Evolutionary conservation across 2,329 filamentous ascomycete species (phyloP), one percentile per base, ranked within the genome.

Genomic region (Emmonsiellopsis sp.): DNA sequence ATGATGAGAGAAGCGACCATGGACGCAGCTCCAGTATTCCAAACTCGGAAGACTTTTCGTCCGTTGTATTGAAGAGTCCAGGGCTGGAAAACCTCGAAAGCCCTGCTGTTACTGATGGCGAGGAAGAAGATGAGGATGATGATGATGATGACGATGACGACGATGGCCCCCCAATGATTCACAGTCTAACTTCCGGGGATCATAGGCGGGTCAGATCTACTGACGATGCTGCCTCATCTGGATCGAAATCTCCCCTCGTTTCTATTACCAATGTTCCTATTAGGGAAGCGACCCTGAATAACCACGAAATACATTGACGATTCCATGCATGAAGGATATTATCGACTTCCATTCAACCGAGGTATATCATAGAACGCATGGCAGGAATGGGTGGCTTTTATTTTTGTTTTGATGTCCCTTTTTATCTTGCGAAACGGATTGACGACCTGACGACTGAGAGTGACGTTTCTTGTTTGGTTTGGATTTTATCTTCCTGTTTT

Each of bases 61-160:
- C 39, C 31, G 13, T 42, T 13, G 33, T 14, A 5, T 27, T 52
- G 42, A 52, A 32, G 34, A 46, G 42, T 14, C 31, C 46, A 11
- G 31, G 17, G 10, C 13, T 49, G 9, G 32, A 17, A 39, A 21
- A 45, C 31, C 21, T 56, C 6, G 55, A 56, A 7, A 55, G 53
- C 27, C 55, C 55, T 3, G 42, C 36, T 27, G 17, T 56, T 21
- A 55, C 48, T 40, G 55, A 52, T 34, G 49, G 42, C 6, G 55
- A 55, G 14, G 37, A 51, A 21, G 54, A 54, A 9, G 51, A 54
- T 37, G 51, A 44, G 31, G 39, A 40, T 45, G 45, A 27, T 40
- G 27, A 14, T 14, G 14, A 14, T 14, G 14, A 44, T 31, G 37
- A 43, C 11, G 6, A 51, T 10, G 31, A 51, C 14, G 39, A 32